Percentiles rank a stretch among this genome's conserved stretches.
Conservation (phyloP, 2,329 filamentous ascomycete species). For the Meredithiella fracta region DNA sequence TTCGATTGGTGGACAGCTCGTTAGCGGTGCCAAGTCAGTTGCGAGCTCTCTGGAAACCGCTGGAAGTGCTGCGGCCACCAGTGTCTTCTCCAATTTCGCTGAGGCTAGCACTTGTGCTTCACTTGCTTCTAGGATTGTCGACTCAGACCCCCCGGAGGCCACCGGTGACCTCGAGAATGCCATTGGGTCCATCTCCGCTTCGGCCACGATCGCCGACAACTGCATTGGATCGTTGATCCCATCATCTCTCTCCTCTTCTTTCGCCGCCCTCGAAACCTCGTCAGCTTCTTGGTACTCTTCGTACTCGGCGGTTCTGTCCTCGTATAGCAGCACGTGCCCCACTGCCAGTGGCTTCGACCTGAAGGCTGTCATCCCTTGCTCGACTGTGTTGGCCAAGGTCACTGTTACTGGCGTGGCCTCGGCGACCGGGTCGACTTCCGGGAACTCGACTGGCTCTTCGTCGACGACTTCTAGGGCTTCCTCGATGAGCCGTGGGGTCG, state of each 20-base stretch:
- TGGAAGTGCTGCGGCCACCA: background rate
- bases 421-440: background rate
- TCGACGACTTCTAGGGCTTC: background rate
- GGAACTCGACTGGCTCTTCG: background rate
- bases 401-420: background rate
- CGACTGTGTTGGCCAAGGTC: conserved; percentile 3
- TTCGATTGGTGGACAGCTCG: background rate
- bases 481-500: conserved; percentile 14
- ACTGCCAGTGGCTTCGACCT: conserved; percentile 5
- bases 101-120: conserved; percentile 11
- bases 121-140: conserved; percentile 7
- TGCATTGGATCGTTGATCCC: conserved; percentile 21
- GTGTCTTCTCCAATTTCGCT: conserved; percentile 9
- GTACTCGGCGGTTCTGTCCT: conserved; percentile 17
- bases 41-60: conserved; percentile 1
- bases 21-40: conserved; percentile 1
- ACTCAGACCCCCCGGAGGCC: conserved; percentile 11
- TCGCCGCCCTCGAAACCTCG: conserved; percentile 21
- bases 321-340: conserved; percentile 7
- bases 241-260: conserved; percentile 20
- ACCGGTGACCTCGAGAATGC: conserved; percentile 9
- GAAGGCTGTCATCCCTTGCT: conserved; percentile 7
- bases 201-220: conserved; percentile 19
- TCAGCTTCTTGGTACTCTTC: conserved; percentile 20
- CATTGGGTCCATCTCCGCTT: conserved; percentile 18